Evolutionary conservation across 495 filamentous ascomycete genomes (phyloP), one percentile per base, ranked within the genome.

Genomic region (Saxophila tyrrhenica): DNA sequence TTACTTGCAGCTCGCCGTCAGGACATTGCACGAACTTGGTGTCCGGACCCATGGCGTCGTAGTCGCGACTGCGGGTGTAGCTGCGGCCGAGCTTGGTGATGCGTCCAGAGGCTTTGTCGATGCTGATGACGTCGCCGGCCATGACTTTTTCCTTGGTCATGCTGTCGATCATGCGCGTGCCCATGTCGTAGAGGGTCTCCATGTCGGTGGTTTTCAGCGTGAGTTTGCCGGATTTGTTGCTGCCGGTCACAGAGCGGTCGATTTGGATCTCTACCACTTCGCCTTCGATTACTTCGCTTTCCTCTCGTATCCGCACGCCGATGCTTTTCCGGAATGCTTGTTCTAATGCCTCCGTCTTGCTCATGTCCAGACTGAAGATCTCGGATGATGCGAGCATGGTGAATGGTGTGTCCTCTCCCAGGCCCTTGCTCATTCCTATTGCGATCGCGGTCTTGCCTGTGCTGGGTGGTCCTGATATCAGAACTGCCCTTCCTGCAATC

Each of bases 141-240:
- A 95, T 94, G 43, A 99, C 87, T 51, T 91, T 89, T 73, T 99
- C 92, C 70, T 96, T 96, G 55, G 87, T 94, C 85, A 99, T 95
- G 39, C 89, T 85, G 62, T 99, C 94, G 59, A 99, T 96, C 94
- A 97, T 96, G 71, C 97, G 96, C 51, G 84, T 89, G 39, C 92
- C 92, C 87, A 98, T 92, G 61, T 98, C 92, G 75, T 96, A 98
- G 61, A 97, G 87, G 19, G 92, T 95, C 71, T 99, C 92, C 92
- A 99, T 99, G 65, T 99, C 94, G 61, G 91, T 95, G 19, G 92
- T 99, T 70, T 97, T 99, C 70, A 99, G 95, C 9, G 92, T 99
- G 59, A 99, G 85, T 70, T 97, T 99, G 61, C 92, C 92, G 77
- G 95, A 90, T 75, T 49, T 59, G 42, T 75, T 60, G 69, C 86